These are phyloP conservation scores for Neurospora tetrasperma DNA, from an alignment of 495 filamentous ascomycete genomes.

Conservation along the genomic window DNA sequence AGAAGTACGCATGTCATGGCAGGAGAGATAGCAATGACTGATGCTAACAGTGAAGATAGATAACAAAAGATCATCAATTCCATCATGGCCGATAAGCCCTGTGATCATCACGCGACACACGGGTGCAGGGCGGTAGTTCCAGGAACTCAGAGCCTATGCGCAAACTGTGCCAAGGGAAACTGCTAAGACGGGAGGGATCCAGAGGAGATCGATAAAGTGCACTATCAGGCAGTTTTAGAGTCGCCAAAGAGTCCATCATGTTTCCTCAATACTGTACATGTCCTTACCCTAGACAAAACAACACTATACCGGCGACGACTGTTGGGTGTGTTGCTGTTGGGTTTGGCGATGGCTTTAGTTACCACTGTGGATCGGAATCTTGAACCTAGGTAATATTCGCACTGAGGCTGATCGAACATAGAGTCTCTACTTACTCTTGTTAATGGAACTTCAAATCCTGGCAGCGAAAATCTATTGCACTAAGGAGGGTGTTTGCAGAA, in stretches of 20 bases:
- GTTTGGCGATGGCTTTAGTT: too few species aligned
- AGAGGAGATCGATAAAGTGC: background rate
- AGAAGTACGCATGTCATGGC: background rate
- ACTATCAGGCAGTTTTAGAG: background rate
- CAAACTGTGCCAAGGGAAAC: slow-evolving; percentile 6
- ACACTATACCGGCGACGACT: background rate
- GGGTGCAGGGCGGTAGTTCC: slow-evolving; percentile 8
- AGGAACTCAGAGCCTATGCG: slow-evolving; percentile 9
- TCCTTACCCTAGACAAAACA: background rate
- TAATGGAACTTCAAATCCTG: too few species aligned
- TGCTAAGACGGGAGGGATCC: slow-evolving; percentile 1
- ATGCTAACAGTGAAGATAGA: background rate
- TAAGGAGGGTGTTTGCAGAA: too few species aligned
- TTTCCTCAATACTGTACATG: background rate
- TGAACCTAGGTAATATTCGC: background rate
- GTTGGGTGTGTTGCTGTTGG: too few species aligned
- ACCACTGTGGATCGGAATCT: too few species aligned
- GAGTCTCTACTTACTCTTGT: too few species aligned
- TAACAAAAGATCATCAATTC: background rate
- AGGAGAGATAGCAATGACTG: background rate
- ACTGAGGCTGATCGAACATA: background rate
- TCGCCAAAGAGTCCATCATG: background rate
- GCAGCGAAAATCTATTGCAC: too few species aligned
- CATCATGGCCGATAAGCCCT: slow-evolving; percentile 17
- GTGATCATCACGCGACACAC: slow-evolving; percentile 13